Base-by-base conservation (phyloP, 306 rosid species). In the Cotoneaster glaucophyllus region DNA sequence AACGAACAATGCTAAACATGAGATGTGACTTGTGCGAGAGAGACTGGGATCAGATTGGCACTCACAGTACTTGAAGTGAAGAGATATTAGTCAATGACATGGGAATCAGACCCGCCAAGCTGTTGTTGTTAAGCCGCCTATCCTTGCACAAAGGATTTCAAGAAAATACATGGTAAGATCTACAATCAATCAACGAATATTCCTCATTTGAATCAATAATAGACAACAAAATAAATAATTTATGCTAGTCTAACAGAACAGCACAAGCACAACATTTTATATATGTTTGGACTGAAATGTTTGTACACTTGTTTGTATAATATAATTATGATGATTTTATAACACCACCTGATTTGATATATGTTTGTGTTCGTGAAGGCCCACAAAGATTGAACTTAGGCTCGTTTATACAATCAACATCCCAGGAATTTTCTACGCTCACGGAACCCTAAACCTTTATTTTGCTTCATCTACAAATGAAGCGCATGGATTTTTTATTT, bases 91-190 rank as follows among this genome's bases (percentile, higher is more conserved):
- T 95, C 93, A 95, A 80, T 34, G 99, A 74, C 99, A 95, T 85
- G 29, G 99, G 99, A 84, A 95, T 95, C 18, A 87, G 91, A 73
- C 99, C 99, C 11, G 76, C 69, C 90, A 95, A 48, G 85, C 97
- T 95, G 90, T 92, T 95, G 91, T 96, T 92, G 86, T 96, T 92
- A 78, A 96, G 98, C 88, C 99, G 98, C 39, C 99, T 95, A 90
- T 87, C 86, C 98, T 89, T 88, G 69, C 83, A 85, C 84, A 79
- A 75, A 84, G 69, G 82, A 76, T 77, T 53, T 65, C 81, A 83
- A 69, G 79, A 77, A 71, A 78, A 65, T 80, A 19, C 71, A 63
- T 50, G 74, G 85, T 79, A 83, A 79, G 78, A 84, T 80, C 82
- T 37, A 74, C 74, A 70, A 73, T 21, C 63, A 78, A 45, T 66